phyloP scores from a whole-genome alignment of 1,284 basidiomycete species.

The Sparassis latifolia region DNA sequence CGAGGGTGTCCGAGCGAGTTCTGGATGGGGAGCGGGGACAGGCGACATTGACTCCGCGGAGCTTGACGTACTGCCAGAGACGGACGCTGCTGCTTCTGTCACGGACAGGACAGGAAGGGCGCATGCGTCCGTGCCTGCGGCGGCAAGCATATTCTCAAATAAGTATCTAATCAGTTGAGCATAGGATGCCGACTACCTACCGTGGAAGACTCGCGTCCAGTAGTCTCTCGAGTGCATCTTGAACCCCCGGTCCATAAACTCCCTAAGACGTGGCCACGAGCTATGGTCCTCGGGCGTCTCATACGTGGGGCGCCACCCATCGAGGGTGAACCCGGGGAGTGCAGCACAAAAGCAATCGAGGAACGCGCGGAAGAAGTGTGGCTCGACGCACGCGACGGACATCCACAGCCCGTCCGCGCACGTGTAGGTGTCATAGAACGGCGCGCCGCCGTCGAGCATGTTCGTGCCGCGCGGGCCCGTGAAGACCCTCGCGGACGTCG shows the following conservation, averaged over 20 bases:
- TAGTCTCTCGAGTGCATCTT: conserved; percentile 52
- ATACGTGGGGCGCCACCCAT: conserved; percentile 48
- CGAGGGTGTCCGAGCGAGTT: conserved; percentile 28
- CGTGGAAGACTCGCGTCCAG: conserved; percentile 65
- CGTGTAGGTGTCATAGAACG: conserved; percentile 72
- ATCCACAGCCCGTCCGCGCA: conserved; percentile 73
- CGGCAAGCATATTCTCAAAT: not conserved
- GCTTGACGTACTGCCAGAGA: conserved; percentile 17
- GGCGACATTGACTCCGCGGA: conserved; percentile 1
- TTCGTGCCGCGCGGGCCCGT: conserved; percentile 52
- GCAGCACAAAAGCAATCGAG: conserved; percentile 49
- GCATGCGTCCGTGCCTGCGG: conserved; percentile 68
- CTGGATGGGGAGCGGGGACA: conserved; percentile 48
- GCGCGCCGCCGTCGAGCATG: conserved; percentile 71
- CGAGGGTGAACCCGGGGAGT: conserved; percentile 32
- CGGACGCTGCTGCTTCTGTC: conserved; percentile 44
- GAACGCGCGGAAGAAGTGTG: conserved; percentile 62
- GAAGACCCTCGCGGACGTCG: conserved; percentile 22
- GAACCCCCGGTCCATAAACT: conserved; percentile 63
- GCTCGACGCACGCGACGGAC: conserved; percentile 71
- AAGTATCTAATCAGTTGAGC: no score
- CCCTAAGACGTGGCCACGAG: conserved; percentile 54
- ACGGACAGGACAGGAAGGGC: conserved; percentile 68
- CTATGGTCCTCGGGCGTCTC: conserved; percentile 43
- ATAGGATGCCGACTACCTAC: conserved; percentile 24